Percentiles rank a stretch among this genome's conserved stretches.
Evolutionary conservation across 2,329 filamentous ascomycete species (phyloP).

Genomic region (Colletotrichum plurivorum): DNA sequence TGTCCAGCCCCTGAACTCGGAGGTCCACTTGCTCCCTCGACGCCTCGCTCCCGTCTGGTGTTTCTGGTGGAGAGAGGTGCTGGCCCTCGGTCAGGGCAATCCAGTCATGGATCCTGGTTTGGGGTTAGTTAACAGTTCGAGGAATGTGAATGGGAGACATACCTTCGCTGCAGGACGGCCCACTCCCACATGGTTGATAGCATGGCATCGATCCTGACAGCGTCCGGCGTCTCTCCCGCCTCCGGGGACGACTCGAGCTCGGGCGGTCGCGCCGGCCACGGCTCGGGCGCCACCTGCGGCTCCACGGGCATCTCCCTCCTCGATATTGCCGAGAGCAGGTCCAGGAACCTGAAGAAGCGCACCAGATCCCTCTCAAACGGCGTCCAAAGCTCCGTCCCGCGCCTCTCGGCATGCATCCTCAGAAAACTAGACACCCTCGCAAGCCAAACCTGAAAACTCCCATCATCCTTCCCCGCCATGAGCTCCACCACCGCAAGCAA

Average conservation of each 20-base stretch:
- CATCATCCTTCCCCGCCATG: neutral
- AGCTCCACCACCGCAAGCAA: conserved; percentile 20
- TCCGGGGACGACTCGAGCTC: neutral
- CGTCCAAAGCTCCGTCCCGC: neutral
- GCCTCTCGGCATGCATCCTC: neutral
- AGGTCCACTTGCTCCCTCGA: neutral
- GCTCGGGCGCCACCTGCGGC: neutral
- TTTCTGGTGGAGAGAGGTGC: too few relatives aligned
- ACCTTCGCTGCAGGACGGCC: conserved; percentile 21
- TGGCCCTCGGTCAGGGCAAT: neutral
- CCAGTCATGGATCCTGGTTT: neutral
- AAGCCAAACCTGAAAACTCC: conserved; percentile 15
- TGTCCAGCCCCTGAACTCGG: conserved; percentile 9
- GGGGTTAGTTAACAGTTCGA: neutral
- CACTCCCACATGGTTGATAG: conserved; percentile 13
- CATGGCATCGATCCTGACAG: conserved; percentile 5
- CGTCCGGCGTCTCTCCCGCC: neutral
- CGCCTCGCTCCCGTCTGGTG: neutral
- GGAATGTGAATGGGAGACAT: neutral
- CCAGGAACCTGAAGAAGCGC: conserved; percentile 12
- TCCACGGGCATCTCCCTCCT: neutral
- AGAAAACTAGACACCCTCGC: neutral
- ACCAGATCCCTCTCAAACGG: conserved; percentile 9
- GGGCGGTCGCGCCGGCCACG: neutral
- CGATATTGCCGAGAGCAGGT: conserved; percentile 11